Conservation (phyloP, 1,139 yeast species). For the Ogataea hybrid region DNA sequence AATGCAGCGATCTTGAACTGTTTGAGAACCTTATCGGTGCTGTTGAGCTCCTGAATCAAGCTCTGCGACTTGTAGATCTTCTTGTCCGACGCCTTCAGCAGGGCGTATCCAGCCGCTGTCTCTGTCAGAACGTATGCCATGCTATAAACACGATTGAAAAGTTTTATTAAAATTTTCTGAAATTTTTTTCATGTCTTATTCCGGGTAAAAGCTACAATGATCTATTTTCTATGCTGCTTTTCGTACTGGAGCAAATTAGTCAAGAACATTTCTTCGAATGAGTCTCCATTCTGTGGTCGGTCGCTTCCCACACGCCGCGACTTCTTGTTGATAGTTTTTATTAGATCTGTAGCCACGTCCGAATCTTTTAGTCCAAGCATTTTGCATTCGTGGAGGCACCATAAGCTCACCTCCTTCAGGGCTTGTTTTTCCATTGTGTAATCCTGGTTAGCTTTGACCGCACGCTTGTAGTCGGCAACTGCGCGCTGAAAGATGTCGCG, state of each 20-base stretch:
- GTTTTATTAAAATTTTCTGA: constrained; percentile 9
- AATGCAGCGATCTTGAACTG: constrained; percentile 92
- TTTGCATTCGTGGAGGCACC: constrained; percentile 26
- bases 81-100: constrained; percentile 95
- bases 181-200: constrained; percentile 9
- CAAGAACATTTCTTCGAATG: constrained; percentile 11
- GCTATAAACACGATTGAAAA: constrained; percentile 7
- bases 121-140: constrained; percentile 97
- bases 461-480: constrained; percentile 19
- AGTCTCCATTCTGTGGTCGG: not conserved
- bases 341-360: constrained; percentile 23
- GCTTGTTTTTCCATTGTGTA: constrained; percentile 12
- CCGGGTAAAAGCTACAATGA: constrained; percentile 3
- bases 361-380: constrained; percentile 18
- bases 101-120: constrained; percentile 98
- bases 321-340: constrained; percentile 18
- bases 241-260: constrained; percentile 9
- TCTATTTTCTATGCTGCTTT: constrained; percentile 1
- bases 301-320: constrained; percentile 8
- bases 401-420: constrained; percentile 17
- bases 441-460: not conserved
- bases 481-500: constrained; percentile 29
- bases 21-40: constrained; percentile 76
- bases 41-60: constrained; percentile 72
- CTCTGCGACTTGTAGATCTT: constrained; percentile 85